Evolutionary conservation across 179 eudicot species (phyloP), one percentile per base, ranked within the genome.

Genomic region (Kewa caespitosa): DNA sequence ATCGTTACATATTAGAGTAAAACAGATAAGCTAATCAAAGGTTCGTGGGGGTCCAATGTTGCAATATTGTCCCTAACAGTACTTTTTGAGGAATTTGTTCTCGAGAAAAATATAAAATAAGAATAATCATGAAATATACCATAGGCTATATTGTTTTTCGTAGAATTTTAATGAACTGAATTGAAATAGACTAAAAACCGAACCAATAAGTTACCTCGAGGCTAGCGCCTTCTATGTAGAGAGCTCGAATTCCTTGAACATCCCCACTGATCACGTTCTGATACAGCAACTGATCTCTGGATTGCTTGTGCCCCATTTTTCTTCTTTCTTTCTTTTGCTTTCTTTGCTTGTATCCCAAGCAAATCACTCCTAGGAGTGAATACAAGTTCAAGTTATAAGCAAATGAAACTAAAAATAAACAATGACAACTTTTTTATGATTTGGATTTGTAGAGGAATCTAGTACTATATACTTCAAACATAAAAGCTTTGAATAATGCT

Each of bases 241-340:
- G 97, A 83, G 86, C 60, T 78, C 79, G 85, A 75, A 92, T 90
- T 22, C 89, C 92, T 30, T 86, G 86, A 64, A 84, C 57, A 77
- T 88, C 89, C 22, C 88, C 91, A 81, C 85, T 80, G 78, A 82
- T 74, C 25, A 88, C 98, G 38, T 89, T 87, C 80, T 92, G 89
- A 76, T 82, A 90, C 84, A 94, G 62, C 82, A 87, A 75, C 65
- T 81, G 87, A 30, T 87, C 98, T 72, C 81, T 92, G n/a, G 98
- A 94, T 84, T 86, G 94, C 75, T 88, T 91, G 72, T 85, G 96
- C 48, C 98, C 98, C 98, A 94, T 94, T 74, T 74, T 28, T 32
- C 7, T 15, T 39, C 9, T 54, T 27, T 13, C 28, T 3, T 34
- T n/a, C 31, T 3, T 10, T 22, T 27, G 30, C 15, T 2, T 22